Evolutionary conservation across 208 protist genomes (phyloP).

Genomic region (Strigomonas culicis): DNA sequence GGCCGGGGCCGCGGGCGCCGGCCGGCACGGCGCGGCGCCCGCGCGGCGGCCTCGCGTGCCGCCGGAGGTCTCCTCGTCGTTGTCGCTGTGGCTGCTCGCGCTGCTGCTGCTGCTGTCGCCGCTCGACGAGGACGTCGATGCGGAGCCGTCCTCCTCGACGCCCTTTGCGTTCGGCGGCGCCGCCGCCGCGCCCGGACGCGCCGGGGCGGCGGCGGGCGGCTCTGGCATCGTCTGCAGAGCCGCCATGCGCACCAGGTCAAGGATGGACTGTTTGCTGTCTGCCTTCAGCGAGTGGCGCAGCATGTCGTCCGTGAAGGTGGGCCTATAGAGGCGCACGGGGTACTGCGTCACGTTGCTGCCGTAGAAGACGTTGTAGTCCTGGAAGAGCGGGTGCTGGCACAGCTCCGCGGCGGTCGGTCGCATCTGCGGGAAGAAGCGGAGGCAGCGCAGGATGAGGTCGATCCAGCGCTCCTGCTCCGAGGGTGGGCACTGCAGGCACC

Average conservation of each 20-base stretch:
- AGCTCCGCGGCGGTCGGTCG: slow-evolving; percentile 70
- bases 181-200: too few species aligned
- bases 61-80: background rate
- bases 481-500: slow-evolving; percentile 34
- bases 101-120: background rate
- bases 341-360: slow-evolving; percentile 67
- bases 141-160: background rate
- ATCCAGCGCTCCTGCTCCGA: slow-evolving; percentile 61
- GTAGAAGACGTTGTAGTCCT: slow-evolving; percentile 59
- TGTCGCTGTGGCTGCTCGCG: background rate
- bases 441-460: slow-evolving; percentile 70
- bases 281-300: slow-evolving; percentile 20
- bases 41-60: background rate
- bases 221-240: slow-evolving; percentile 21
- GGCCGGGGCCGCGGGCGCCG: too few species aligned
- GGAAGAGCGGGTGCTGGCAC: slow-evolving; percentile 68
- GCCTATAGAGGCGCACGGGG: slow-evolving; percentile 30
- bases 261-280: slow-evolving; percentile 65
- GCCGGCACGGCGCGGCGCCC: too few species aligned
- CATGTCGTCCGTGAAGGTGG: slow-evolving; percentile 25
- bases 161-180: background rate
- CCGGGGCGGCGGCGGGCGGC: too few species aligned
- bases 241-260: slow-evolving; percentile 33
- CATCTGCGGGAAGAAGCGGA: slow-evolving; percentile 79
- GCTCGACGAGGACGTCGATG: background rate